Percentiles rank a stretch among this genome's conserved stretches.
Evolutionary conservation across 305 asterid species (phyloP).

Genomic region (Rubia peregrina): DNA sequence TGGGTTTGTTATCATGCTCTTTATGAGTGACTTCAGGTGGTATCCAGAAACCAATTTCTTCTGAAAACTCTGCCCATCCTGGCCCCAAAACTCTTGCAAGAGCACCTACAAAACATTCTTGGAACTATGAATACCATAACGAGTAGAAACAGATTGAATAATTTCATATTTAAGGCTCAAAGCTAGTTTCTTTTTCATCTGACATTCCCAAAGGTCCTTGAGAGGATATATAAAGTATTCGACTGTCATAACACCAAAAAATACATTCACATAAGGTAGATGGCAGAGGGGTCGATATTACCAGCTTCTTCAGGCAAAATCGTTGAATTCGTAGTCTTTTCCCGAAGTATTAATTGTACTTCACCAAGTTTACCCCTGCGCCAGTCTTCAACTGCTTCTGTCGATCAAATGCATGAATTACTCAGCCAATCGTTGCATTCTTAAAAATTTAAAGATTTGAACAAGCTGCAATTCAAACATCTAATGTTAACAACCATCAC

Average conservation of each 20-base stretch:
- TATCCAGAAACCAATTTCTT: constrained; percentile 81
- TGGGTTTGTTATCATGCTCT: constrained; percentile 79
- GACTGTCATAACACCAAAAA: not conserved
- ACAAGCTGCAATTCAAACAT: not conserved
- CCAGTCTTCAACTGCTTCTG: constrained; percentile 80
- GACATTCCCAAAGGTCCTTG: not conserved
- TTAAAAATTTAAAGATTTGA: not conserved
- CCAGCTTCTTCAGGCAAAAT: constrained; percentile 67
- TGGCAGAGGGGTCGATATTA: constrained; percentile 19
- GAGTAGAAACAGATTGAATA: not conserved
- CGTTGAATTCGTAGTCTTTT: constrained; percentile 48
- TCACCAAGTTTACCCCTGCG: constrained; percentile 53
- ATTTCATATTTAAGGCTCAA: not conserved
- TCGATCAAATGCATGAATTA: constrained; percentile 11
- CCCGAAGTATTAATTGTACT: constrained; percentile 35
- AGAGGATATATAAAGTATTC: not conserved
- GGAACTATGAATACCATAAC: not conserved
- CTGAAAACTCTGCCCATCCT: constrained; percentile 55
- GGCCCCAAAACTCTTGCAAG: constrained; percentile 49
- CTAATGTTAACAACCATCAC: not conserved
- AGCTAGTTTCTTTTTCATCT: not conserved
- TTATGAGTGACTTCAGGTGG: constrained; percentile 51
- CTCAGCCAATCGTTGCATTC: not conserved
- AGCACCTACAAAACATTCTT: constrained; percentile 32
- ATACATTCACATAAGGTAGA: not conserved